Conservation (phyloP, 352 stramenopile species). For the Globisporangium cederbergense region DNA sequence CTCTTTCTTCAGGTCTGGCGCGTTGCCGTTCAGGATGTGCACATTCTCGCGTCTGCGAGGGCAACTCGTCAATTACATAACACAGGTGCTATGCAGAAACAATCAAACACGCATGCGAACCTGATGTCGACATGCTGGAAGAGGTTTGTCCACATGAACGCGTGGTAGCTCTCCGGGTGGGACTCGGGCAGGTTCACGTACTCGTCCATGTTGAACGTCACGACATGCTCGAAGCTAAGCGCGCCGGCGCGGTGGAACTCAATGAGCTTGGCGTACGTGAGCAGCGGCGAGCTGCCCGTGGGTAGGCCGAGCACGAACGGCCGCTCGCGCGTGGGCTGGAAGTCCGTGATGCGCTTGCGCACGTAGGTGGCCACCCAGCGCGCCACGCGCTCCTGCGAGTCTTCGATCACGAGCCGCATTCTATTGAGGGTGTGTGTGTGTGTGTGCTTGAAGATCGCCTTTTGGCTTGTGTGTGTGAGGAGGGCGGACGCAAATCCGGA, state of each 20-base stretch:
- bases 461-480: not conserved
- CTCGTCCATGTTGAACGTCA: conserved; percentile 93
- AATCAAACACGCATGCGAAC: conserved; percentile 18
- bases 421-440: not conserved
- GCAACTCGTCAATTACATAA: conserved; percentile 3
- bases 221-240: conserved; percentile 80
- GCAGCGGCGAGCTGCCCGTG: conserved; percentile 83
- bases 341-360: conserved; percentile 74
- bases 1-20: conserved; percentile 65
- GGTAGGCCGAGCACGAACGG: conserved; percentile 87
- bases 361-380: conserved; percentile 83
- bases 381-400: conserved; percentile 59
- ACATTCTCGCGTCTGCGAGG: conserved; percentile 69
- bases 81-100: not conserved
- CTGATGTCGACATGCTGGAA: conserved; percentile 90
- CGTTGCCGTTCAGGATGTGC: conserved; percentile 86
- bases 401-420: conserved; percentile 87
- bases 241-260: conserved; percentile 44
- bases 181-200: conserved; percentile 76
- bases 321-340: conserved; percentile 56
- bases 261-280: conserved; percentile 81
- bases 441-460: not conserved
- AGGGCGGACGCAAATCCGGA: not conserved
- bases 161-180: conserved; percentile 87
- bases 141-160: conserved; percentile 89